Percentiles rank a stretch among this genome's conserved stretches.
Evolutionary conservation across 1,284 basidiomycete species (phyloP).

Genomic region (Vanrija humicola): DNA sequence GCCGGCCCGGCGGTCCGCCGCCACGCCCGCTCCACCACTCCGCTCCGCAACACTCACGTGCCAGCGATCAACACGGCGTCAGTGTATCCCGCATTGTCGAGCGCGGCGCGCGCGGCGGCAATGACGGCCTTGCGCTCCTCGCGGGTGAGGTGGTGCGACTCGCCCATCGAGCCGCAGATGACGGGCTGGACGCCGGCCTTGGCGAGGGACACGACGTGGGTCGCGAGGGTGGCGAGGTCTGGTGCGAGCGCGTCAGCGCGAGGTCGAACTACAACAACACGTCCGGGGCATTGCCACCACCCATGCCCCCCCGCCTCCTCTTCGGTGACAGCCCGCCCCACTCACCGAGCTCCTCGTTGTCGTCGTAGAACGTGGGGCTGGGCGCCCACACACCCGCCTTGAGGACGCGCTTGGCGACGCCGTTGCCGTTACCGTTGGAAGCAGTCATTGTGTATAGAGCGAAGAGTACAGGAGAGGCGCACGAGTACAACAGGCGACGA

Average conservation of each 20-base stretch:
- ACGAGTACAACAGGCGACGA: too few relatives aligned
- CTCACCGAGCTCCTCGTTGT: slow-evolving; percentile 76
- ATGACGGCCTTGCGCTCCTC: slow-evolving; percentile 68
- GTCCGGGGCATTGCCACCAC: slow-evolving; percentile 22
- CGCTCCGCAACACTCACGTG: slow-evolving; percentile 50
- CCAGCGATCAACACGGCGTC: slow-evolving; percentile 72
- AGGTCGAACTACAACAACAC: slow-evolving; percentile 52
- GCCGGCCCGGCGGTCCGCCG: not conserved
- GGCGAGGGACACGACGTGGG: slow-evolving; percentile 68
- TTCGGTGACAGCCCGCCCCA: slow-evolving; percentile 1
- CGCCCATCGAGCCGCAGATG: slow-evolving; percentile 60
- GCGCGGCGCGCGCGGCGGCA: slow-evolving; percentile 63
- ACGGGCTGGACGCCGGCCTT: slow-evolving; percentile 70
- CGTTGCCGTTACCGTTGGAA: slow-evolving; percentile 12
- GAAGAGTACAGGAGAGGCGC: not conserved
- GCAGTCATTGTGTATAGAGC: slow-evolving; percentile 10
- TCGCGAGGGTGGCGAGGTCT: slow-evolving; percentile 70
- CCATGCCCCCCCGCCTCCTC: too few relatives aligned
- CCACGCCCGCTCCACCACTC: not conserved
- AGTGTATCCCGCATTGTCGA: slow-evolving; percentile 63
- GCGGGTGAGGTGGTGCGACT: slow-evolving; percentile 71
- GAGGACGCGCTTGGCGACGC: slow-evolving; percentile 55
- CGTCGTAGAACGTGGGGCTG: slow-evolving; percentile 77
- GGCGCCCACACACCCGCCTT: slow-evolving; percentile 77
- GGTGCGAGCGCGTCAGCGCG: slow-evolving; percentile 1